Evolutionary conservation across 2,329 filamentous ascomycete genomes (phyloP).

Genomic region (Aspergillus intermedius): DNA sequence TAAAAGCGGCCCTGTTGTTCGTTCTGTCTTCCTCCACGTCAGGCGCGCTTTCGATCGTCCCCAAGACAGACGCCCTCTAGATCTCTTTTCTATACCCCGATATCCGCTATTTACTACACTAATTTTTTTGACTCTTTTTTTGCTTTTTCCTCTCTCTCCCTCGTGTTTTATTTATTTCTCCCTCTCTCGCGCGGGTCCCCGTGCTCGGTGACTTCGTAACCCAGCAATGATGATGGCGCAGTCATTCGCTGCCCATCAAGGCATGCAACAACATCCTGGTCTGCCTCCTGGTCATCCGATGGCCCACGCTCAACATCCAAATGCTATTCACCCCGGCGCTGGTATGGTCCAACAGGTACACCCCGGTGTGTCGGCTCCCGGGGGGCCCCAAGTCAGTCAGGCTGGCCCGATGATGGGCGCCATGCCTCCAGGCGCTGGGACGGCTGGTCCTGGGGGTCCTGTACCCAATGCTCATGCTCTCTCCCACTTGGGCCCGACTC

Average conservation of each 20-base stretch:
- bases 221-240: slow-evolving; percentile 50
- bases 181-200: slow-evolving; percentile 13
- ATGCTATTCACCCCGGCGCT: slow-evolving; percentile 47
- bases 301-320: slow-evolving; percentile 51
- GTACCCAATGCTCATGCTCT: slow-evolving; percentile 55
- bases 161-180: neutral
- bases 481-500: slow-evolving; percentile 51
- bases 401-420: slow-evolving; percentile 58
- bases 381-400: slow-evolving; percentile 54
- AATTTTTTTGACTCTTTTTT: neutral
- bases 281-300: slow-evolving; percentile 57
- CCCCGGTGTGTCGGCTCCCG: slow-evolving; percentile 54
- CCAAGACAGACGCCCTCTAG: slow-evolving; percentile 25
- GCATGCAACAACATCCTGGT: slow-evolving; percentile 53
- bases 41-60: slow-evolving; percentile 19
- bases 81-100: slow-evolving; percentile 13
- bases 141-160: neutral
- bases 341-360: slow-evolving; percentile 54
- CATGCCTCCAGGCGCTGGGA: slow-evolving; percentile 55
- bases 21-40: slow-evolving; percentile 16
- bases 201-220: slow-evolving; percentile 28
- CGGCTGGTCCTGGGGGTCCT: slow-evolving; percentile 43
- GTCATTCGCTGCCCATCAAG: slow-evolving; percentile 53
- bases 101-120: slow-evolving; percentile 11
- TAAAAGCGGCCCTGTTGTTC: slow-evolving; percentile 24